These are phyloP conservation scores for Tylopilus sp. DNA, from an alignment of 768 basidiomycete species.

Conservation along the genomic window DNA sequence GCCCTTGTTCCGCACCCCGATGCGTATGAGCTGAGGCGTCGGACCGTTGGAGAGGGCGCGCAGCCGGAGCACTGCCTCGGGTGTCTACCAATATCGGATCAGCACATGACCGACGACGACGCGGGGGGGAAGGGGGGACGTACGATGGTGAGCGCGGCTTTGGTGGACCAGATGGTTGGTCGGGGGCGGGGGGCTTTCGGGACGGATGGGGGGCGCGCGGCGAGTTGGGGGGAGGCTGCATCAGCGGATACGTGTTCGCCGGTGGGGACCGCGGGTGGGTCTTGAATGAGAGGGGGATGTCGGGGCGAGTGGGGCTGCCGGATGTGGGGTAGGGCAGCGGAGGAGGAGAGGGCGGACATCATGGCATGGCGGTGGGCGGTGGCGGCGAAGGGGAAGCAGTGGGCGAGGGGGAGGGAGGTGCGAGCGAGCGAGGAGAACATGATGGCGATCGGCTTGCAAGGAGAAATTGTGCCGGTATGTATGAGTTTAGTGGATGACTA, in stretches of 20 bases:
- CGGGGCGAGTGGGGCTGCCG: slow-evolving; percentile 10
- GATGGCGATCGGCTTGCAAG: slow-evolving; percentile 2
- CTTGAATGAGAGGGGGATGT: slow-evolving; percentile 27
- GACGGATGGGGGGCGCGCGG: slow-evolving; percentile 65
- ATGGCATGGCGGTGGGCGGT: slow-evolving; percentile 49
- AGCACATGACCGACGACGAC: neutral
- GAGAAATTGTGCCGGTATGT: neutral
- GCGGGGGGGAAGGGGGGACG: slow-evolving; percentile 8
- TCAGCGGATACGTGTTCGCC: slow-evolving; percentile 48
- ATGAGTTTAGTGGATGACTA: slow-evolving; percentile 13
- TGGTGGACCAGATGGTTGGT: slow-evolving; percentile 64
- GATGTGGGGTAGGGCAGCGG: slow-evolving; percentile 24
- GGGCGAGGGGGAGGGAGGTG: neutral
- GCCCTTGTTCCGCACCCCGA: slow-evolving; percentile 96
- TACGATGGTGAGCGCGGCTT: slow-evolving; percentile 78
- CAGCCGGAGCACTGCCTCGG: slow-evolving; percentile 70
- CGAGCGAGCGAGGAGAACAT: slow-evolving; percentile 24
- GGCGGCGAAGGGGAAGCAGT: neutral
- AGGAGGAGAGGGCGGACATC: slow-evolving; percentile 58
- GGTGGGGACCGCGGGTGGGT: slow-evolving; percentile 52
- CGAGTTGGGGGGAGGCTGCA: slow-evolving; percentile 67
- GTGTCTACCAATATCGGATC: slow-evolving; percentile 53
- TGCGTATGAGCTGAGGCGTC: slow-evolving; percentile 87
- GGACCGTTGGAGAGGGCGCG: slow-evolving; percentile 73
- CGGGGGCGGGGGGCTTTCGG: slow-evolving; percentile 63